phyloP scores from a whole-genome alignment of 768 basidiomycete species.

The Scleroderma citrinum region DNA sequence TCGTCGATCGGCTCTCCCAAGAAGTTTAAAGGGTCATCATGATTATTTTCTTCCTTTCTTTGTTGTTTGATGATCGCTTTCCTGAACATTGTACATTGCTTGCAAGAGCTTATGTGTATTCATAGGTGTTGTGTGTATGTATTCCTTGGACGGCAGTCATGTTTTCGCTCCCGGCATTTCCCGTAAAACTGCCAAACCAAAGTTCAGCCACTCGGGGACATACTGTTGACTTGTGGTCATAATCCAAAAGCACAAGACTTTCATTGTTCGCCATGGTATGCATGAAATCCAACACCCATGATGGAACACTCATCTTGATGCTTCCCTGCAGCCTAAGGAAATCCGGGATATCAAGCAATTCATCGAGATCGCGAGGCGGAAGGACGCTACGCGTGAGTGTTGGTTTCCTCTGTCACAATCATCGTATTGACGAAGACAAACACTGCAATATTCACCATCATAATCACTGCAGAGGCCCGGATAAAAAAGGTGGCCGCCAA shows the following conservation, averaged over 20 bases:
- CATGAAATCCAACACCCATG: not conserved
- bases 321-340: slow-evolving; percentile 77
- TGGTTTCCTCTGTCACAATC: not conserved
- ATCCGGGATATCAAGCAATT: slow-evolving; percentile 98
- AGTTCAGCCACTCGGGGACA: slow-evolving; percentile 31
- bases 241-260: slow-evolving; percentile 4
- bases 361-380: slow-evolving; percentile 93
- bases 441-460: not conserved
- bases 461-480: slow-evolving; percentile 71
- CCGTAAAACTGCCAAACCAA: slow-evolving; percentile 27
- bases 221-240: not conserved
- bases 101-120: slow-evolving; percentile 8
- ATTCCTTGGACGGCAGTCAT: not conserved
- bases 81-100: not conserved
- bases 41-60: not conserved
- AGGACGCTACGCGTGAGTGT: slow-evolving; percentile 90
- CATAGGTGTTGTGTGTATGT: slow-evolving; percentile 20
- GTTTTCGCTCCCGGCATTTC: slow-evolving; percentile 13
- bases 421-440: not conserved
- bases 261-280: slow-evolving; percentile 24
- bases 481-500: slow-evolving; percentile 90
- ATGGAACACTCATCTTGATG: not conserved
- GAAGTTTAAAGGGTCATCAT: slow-evolving; percentile 15
- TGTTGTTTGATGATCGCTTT: too few species aligned
- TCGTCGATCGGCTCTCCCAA: slow-evolving; percentile 27